These are phyloP conservation scores for Metschnikowia borealis DNA, from an alignment of 805 yeast genomes.

Conservation along the genomic window DNA sequence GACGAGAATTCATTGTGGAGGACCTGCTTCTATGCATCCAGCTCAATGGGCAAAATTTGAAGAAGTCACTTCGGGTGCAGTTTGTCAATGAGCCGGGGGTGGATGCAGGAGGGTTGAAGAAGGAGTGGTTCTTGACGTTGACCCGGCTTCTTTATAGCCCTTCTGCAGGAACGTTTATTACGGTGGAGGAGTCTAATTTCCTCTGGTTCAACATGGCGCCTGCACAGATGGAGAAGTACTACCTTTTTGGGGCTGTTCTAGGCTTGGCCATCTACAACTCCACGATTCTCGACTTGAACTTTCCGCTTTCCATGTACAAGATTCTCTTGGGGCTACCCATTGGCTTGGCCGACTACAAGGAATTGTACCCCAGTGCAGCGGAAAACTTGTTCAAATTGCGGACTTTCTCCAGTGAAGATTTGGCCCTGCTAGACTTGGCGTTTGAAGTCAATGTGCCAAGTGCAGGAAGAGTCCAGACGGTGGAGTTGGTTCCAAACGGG, in stretches of 20 bases:
- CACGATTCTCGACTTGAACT: slow-evolving; percentile 72
- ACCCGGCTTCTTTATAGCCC: slow-evolving; percentile 69
- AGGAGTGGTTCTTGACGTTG: slow-evolving; percentile 87
- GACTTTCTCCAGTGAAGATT: slow-evolving; percentile 23
- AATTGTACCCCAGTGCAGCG: slow-evolving; percentile 66
- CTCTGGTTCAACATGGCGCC: slow-evolving; percentile 70
- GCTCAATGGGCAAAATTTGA: slow-evolving; percentile 53
- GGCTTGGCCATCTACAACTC: slow-evolving; percentile 92
- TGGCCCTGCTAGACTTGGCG: slow-evolving; percentile 43
- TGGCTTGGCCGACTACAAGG: slow-evolving; percentile 59
- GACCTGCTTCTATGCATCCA: slow-evolving; percentile 72
- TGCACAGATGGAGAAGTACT: slow-evolving; percentile 52
- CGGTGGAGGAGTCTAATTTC: slow-evolving; percentile 62
- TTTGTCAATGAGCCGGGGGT: slow-evolving; percentile 88
- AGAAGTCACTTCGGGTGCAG: slow-evolving; percentile 72
- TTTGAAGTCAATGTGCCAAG: slow-evolving; percentile 64
- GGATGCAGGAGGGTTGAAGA: slow-evolving; percentile 91
- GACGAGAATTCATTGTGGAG: slow-evolving; percentile 61
- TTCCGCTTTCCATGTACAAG: slow-evolving; percentile 77
- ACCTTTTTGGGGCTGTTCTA: slow-evolving; percentile 76
- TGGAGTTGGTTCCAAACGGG: slow-evolving; percentile 60
- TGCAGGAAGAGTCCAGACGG: slow-evolving; percentile 41
- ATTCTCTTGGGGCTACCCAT: slow-evolving; percentile 56
- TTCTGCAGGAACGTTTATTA: slow-evolving; percentile 59
- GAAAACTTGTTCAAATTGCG: slow-evolving; percentile 30